These are phyloP conservation scores for Knufia petricola DNA, from an alignment of 2,329 filamentous ascomycete genomes.

Conservation along the genomic window DNA sequence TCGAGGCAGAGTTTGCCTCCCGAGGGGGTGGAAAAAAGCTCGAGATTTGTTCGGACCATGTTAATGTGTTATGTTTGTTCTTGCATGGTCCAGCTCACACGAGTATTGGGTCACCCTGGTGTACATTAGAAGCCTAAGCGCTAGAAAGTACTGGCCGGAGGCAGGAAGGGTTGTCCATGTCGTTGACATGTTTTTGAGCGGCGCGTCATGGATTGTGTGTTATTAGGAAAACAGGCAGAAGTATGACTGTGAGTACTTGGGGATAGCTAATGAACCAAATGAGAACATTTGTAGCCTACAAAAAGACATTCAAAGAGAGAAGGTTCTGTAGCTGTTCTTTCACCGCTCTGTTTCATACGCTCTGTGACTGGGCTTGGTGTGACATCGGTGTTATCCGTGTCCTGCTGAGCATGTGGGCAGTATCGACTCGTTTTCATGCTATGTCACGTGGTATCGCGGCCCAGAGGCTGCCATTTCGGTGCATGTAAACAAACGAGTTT, in stretches of 20 bases:
- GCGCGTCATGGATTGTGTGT: neutral
- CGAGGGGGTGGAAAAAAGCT: neutral
- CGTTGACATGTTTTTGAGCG: neutral
- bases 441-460: no score
- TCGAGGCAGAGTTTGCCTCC: neutral
- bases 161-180: neutral
- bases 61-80: constrained; percentile 1
- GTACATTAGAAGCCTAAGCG: constrained; percentile 1
- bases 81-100: neutral
- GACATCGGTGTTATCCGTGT: no score
- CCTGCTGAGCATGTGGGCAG: no score
- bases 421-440: no score
- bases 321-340: neutral
- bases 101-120: neutral
- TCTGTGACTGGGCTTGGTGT: no score
- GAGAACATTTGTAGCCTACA: neutral
- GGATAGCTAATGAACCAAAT: constrained; percentile 7
- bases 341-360: constrained; percentile 5
- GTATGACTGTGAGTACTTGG: neutral
- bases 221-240: neutral
- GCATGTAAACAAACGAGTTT: constrained; percentile 2
- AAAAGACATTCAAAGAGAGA: neutral
- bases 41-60: neutral
- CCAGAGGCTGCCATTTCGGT: neutral
- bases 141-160: neutral